Evolutionary conservation across 768 basidiomycete genomes (phyloP), one percentile per base, ranked within the genome.

Genomic region (Boletellus ananiceps): DNA sequence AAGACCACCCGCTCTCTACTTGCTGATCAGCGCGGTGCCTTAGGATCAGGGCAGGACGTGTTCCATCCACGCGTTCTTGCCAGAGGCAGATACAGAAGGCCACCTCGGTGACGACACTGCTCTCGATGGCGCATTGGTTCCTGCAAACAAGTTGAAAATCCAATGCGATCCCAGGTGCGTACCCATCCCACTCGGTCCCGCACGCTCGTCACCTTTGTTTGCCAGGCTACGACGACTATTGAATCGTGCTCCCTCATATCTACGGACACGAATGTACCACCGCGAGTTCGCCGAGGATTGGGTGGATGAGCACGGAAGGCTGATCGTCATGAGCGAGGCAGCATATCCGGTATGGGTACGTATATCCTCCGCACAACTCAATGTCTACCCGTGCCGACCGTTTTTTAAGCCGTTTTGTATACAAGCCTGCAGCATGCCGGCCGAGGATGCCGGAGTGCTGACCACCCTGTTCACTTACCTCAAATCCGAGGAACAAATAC

Each of bases 301-400:
- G 66, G 74, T 74, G 11, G 80, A 82, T 51, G 73, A 78, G 29
- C 58, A 70, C 11, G 78, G 76, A 27, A 71, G 74, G 50, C 57
- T 82, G 34, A 76, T 80, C 21, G 58, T 84, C 31, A 73, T 82
- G 39, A 78, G 82, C 41, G 81, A 84, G 53, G 78, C 82, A 8
- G 81, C 79, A 8, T 82, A 83, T 65, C 79, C 83, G 6, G 68
- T 78, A 53, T 67, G 78, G 65, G 82, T 78, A 55, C 55, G 67
- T 11, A 9, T 29, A 8, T 29, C 29, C 5, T 29, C 29, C 2
- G 29, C 3, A 11, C 29, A 29, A 29, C 29, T 11, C 29, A 8
- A 29, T 8, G 8, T 59, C 11, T 32, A 18, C 19, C 38, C 23
- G 12, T 18, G 3, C 46, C 25, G 0, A 23, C 41, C 14, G 25